Evolutionary conservation across 2,329 filamentous ascomycete genomes (phyloP).

Genomic region (Hortaea werneckii): DNA sequence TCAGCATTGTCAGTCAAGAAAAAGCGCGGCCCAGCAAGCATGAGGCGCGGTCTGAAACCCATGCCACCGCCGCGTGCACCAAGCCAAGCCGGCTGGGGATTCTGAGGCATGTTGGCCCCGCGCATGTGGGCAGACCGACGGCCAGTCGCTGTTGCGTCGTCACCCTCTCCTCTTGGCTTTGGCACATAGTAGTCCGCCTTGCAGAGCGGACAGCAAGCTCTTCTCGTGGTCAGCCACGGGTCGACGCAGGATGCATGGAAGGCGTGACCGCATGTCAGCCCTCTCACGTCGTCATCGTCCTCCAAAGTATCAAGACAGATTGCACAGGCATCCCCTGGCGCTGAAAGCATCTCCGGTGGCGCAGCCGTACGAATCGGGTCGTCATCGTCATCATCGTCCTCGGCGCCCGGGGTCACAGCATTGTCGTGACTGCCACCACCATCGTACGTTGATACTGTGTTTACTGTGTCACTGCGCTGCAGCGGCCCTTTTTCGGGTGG

Average conservation of each 20-base stretch:
- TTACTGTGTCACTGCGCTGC: constrained; percentile 22
- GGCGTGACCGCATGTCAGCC: constrained; percentile 90
- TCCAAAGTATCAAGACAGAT: constrained; percentile 93
- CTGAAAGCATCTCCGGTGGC: constrained; percentile 67
- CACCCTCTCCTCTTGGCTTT: constrained; percentile 64
- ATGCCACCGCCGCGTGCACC: constrained; percentile 11
- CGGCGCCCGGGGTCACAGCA: constrained; percentile 39
- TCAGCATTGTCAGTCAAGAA: constrained; percentile 11
- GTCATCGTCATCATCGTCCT: constrained; percentile 64
- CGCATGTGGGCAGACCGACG: constrained; percentile 3
- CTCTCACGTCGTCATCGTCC: constrained; percentile 90
- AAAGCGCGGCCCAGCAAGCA: constrained; percentile 18
- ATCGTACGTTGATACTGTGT: constrained; percentile 1
- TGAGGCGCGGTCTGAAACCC: constrained; percentile 17
- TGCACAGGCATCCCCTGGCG: constrained; percentile 84
- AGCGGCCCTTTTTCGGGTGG: constrained; percentile 24
- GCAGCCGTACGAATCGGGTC: constrained; percentile 73
- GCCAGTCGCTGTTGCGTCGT: constrained; percentile 15
- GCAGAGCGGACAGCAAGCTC: constrained; percentile 92
- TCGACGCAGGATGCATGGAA: constrained; percentile 96
- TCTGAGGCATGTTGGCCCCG: constrained; percentile 12
- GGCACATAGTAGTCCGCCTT: constrained; percentile 97
- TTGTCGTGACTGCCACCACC: constrained; percentile 15
- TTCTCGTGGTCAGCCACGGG: constrained; percentile 87
- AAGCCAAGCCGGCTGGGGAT: constrained; percentile 21